Evolutionary conservation across 345 rosid species (phyloP).

Genomic region (Cardamine chenopodiifolia): DNA sequence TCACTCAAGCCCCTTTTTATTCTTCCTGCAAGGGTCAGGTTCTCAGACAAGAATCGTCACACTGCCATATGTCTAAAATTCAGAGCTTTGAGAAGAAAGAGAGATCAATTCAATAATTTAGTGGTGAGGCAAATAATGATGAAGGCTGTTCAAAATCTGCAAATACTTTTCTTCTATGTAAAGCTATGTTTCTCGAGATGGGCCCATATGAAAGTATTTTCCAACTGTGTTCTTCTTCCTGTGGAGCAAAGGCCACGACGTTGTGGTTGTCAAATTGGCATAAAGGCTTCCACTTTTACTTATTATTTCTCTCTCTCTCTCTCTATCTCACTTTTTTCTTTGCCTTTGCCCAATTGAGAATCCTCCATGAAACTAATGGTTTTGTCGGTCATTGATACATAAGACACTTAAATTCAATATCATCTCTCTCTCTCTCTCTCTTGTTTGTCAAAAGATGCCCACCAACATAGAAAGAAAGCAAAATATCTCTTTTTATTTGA

Average conservation of each 20-base stretch:
- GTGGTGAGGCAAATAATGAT: slow-evolving; percentile 31
- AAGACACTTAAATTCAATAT: not conserved
- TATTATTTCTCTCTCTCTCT: not conserved
- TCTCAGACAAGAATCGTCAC: no score
- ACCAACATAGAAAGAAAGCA: slow-evolving; percentile 23
- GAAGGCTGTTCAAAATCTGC: slow-evolving; percentile 39
- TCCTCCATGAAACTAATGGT: slow-evolving; percentile 33
- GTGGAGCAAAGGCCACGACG: slow-evolving; percentile 31
- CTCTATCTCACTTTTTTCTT: slow-evolving; percentile 1
- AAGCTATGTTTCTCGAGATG: slow-evolving; percentile 41
- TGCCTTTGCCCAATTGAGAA: slow-evolving; percentile 42
- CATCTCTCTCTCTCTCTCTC: not conserved
- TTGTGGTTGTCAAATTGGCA: slow-evolving; percentile 38
- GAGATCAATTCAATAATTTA: slow-evolving; percentile 21
- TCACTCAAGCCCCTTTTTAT: not conserved
- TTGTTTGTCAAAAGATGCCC: slow-evolving; percentile 46
- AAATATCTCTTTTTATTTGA: slow-evolving; percentile 28
- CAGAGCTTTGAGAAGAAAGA: slow-evolving; percentile 41
- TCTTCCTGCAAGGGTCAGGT: not conserved
- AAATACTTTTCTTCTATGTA: slow-evolving; percentile 43
- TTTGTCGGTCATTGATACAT: slow-evolving; percentile 40
- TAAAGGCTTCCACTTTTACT: slow-evolving; percentile 43
- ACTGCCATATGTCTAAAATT: slow-evolving; percentile 39
- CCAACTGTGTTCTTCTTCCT: slow-evolving; percentile 33
- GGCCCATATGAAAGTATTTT: slow-evolving; percentile 32